Conservation (phyloP, 208 protist genomes). For the Strigomonas culicis region DNA sequence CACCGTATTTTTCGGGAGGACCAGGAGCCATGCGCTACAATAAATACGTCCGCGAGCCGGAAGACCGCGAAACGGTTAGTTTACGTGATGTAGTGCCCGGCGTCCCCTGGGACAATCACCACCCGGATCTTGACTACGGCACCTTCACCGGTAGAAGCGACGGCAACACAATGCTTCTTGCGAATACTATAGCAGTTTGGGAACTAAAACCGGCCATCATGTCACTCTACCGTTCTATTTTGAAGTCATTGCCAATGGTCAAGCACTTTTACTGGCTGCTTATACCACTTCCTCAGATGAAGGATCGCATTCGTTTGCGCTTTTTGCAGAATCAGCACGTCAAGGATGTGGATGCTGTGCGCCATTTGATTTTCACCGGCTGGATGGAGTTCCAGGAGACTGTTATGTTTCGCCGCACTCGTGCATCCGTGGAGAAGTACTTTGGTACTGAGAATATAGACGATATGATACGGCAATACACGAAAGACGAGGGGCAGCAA, state of each 20-base stretch:
- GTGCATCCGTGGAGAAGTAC: conserved; percentile 79
- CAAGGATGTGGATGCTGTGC: conserved; percentile 84
- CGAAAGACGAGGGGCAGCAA: conserved; percentile 69
- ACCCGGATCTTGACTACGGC: conserved; percentile 72
- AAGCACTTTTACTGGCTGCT: conserved; percentile 89
- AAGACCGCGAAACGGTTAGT: conserved; percentile 50
- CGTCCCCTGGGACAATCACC: conserved; percentile 69
- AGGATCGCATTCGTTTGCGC: conserved; percentile 71
- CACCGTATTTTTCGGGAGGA: conserved; percentile 74
- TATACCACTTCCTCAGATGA: conserved; percentile 78
- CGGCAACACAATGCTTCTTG: conserved; percentile 60
- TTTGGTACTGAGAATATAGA: conserved; percentile 77
- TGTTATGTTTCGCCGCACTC: conserved; percentile 68
- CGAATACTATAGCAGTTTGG: conserved; percentile 66
- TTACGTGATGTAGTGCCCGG: conserved; percentile 52
- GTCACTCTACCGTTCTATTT: conserved; percentile 77
- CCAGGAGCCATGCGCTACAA: conserved; percentile 79
- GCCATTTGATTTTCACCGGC: conserved; percentile 82
- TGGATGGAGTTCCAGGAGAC: conserved; percentile 89
- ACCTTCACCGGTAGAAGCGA: conserved; percentile 76
- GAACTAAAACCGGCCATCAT: conserved; percentile 63
- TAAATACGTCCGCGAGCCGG: conserved; percentile 62
- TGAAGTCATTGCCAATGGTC: conserved; percentile 79
- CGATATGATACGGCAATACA: conserved; percentile 63
- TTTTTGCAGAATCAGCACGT: conserved; percentile 88